These are phyloP conservation scores for Alternaria sp. DNA, from an alignment of 2,329 filamentous ascomycete genomes.

Conservation along the genomic window DNA sequence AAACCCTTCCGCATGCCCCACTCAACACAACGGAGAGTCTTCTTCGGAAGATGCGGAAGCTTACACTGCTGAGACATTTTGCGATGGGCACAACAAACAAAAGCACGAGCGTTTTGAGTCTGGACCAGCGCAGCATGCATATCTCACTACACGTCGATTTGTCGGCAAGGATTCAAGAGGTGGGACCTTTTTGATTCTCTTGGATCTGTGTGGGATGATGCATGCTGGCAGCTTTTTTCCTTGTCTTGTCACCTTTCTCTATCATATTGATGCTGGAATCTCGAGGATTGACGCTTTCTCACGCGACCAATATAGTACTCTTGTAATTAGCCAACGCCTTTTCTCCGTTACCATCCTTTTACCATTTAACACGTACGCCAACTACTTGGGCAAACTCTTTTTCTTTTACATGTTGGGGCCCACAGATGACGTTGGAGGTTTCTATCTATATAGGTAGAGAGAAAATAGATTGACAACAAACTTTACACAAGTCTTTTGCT, in stretches of 20 bases:
- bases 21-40: conserved; percentile 3
- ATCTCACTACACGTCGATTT: not conserved
- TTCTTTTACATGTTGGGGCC: not conserved
- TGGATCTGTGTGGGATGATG: not conserved
- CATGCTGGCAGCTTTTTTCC: conserved; percentile 2
- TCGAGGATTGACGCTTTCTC: conserved; percentile 3
- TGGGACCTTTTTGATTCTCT: not conserved
- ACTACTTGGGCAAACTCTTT: not conserved
- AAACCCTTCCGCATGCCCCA: conserved; percentile 11
- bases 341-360: not conserved
- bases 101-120: conserved; percentile 6
- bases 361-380: not conserved
- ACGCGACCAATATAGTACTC: conserved; percentile 7
- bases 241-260: not conserved
- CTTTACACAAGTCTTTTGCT: not conserved
- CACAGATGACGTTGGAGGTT: not conserved
- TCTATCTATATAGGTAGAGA: not conserved
- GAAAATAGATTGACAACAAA: not conserved
- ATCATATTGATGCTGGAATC: not conserved
- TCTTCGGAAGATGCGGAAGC: not conserved
- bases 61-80: not conserved
- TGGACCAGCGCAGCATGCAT: conserved; percentile 1
- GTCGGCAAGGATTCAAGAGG: not conserved
- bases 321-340: conserved; percentile 12
- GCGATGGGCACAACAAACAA: conserved; percentile 3